These are phyloP conservation scores for Fagopyrum esculentum DNA, from an alignment of 148 eudicot genomes.

Conservation along the genomic window DNA sequence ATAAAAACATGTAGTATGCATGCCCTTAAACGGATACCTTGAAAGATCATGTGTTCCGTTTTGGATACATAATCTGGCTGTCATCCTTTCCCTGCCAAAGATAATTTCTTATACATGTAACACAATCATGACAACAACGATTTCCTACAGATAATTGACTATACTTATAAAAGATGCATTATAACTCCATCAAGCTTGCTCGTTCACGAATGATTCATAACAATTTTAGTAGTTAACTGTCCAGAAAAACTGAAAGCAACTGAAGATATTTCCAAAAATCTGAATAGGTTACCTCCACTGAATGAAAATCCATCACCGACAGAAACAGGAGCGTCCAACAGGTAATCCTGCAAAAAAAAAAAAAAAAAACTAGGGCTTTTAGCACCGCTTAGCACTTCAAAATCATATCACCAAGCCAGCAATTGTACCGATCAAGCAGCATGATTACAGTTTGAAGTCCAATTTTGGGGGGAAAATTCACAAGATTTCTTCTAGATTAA, in stretches of 20 bases:
- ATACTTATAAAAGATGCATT: background rate
- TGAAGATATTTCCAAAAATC: background rate
- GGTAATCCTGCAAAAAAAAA: slow-evolving; percentile 45
- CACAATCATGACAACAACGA: background rate
- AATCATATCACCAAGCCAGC: too few species aligned
- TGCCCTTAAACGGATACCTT: background rate
- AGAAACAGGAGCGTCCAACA: slow-evolving; percentile 84
- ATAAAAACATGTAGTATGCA: too few species aligned
- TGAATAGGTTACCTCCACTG: slow-evolving; percentile 62
- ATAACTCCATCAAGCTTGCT: background rate
- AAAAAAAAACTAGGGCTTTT: too few species aligned
- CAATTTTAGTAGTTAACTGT: background rate
- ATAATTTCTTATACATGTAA: background rate
- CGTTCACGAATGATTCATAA: too few species aligned
- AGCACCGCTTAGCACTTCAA: too few species aligned
- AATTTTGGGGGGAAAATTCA: background rate
- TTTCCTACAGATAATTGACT: background rate
- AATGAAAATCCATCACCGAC: slow-evolving; percentile 97
- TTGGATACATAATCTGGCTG: slow-evolving; percentile 14
- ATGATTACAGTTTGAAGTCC: background rate
- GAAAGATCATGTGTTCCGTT: slow-evolving; percentile 14
- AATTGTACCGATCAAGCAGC: background rate
- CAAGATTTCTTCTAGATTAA: background rate
- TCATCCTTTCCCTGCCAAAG: slow-evolving; percentile 14
- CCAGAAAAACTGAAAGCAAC: background rate